Percentiles rank a stretch among this genome's conserved stretches.
phyloP scores from a whole-genome alignment of 2,329 filamentous ascomycete genomes.

The Ilyonectria mors-panacis region DNA sequence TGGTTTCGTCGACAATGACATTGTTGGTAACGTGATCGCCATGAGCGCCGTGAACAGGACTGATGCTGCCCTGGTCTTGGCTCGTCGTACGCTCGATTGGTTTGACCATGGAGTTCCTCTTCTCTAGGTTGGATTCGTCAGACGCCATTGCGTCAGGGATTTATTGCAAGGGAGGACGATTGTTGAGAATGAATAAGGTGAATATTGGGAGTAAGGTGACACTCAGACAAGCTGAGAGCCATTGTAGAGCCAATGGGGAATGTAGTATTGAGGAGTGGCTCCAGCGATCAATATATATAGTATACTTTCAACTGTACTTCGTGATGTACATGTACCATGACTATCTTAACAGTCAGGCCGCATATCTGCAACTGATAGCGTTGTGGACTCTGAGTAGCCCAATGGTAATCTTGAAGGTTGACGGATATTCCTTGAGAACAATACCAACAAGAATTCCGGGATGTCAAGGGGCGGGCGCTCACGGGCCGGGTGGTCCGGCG shows the following conservation, averaged over 20 bases:
- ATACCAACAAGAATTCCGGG: not conserved
- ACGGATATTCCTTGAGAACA: not conserved
- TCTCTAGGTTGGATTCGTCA: not conserved
- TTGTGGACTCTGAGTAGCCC: not conserved
- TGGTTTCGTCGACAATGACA: slow-evolving; percentile 29
- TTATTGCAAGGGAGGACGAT: not conserved
- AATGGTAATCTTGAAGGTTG: not conserved
- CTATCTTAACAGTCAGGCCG: not conserved
- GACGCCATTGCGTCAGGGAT: not conserved
- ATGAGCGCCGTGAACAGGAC: not conserved
- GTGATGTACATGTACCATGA: not conserved
- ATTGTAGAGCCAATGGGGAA: not conserved
- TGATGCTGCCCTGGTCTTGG: slow-evolving; percentile 27
- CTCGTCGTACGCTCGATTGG: slow-evolving; percentile 17
- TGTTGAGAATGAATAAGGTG: not conserved
- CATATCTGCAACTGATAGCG: not conserved
- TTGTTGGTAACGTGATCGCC: slow-evolving; percentile 25
- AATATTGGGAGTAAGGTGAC: not conserved
- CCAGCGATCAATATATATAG: not conserved
- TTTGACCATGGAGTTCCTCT: not conserved
- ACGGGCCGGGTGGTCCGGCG: not conserved
- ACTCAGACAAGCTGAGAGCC: not conserved
- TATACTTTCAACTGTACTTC: not conserved
- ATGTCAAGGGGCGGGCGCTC: not conserved
- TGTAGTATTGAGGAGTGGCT: not conserved